Evolutionary conservation across 441 rosid genomes (phyloP).

Genomic region (Pelargonium fulgidum): DNA sequence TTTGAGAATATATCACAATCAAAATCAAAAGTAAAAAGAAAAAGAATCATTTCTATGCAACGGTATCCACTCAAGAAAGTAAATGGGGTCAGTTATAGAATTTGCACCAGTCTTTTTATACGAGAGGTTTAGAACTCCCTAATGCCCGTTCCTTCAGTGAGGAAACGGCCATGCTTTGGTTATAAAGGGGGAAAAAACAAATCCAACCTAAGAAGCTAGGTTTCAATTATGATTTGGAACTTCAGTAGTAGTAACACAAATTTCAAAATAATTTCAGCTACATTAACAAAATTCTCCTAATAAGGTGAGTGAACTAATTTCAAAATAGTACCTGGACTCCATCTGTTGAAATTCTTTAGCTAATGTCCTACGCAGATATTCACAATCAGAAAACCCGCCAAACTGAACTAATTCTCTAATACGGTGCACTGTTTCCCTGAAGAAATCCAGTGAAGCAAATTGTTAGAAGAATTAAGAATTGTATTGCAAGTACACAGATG

Average conservation of each 20-base stretch:
- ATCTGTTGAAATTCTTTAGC: constrained; percentile 68
- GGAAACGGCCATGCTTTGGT: not conserved
- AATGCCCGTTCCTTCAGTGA: not conserved
- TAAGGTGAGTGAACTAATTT: constrained; percentile 11
- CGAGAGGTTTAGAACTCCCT: not conserved
- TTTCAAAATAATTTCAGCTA: not conserved
- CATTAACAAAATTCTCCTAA: not conserved
- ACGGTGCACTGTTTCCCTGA: constrained; percentile 70
- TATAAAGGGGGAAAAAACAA: not conserved
- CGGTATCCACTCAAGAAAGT: not conserved
- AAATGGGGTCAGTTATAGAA: not conserved
- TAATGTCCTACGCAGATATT: constrained; percentile 61
- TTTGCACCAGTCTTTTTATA: not conserved
- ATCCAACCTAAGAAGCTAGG: not conserved
- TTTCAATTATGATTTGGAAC: not conserved
- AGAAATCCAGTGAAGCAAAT: constrained; percentile 17
- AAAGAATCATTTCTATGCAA: not conserved
- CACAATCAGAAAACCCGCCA: constrained; percentile 71
- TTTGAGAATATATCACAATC: not conserved
- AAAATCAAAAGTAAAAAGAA: not conserved
- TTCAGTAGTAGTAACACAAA: not conserved
- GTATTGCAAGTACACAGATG: not conserved
- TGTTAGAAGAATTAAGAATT: constrained; percentile 10
- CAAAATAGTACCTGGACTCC: constrained; percentile 56
- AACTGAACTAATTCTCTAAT: constrained; percentile 57